phyloP scores from a whole-genome alignment of 1,284 basidiomycete species.

The Cutaneotrichosporon sp. region DNA sequence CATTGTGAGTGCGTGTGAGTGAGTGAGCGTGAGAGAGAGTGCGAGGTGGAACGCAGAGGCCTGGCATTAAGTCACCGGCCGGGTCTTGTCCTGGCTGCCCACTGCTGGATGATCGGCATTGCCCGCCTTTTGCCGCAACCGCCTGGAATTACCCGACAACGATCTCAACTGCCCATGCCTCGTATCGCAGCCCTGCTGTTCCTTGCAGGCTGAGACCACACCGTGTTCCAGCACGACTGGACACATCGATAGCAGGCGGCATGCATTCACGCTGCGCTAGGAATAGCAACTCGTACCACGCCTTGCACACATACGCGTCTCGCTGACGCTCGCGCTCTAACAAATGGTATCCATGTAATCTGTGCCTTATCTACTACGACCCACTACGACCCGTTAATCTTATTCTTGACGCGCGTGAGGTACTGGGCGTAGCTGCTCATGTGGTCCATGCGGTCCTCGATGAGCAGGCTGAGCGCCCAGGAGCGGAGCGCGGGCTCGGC shows the following conservation, averaged over 20 bases:
- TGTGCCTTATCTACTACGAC: constrained; percentile 2
- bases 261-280: too few species aligned
- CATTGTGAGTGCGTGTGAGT: constrained; percentile 12
- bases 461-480: constrained; percentile 91
- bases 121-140: not conserved
- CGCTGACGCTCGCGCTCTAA: not conserved
- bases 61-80: too few species aligned
- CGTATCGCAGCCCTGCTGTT: too few species aligned
- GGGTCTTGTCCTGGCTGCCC: not conserved
- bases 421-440: constrained; percentile 96
- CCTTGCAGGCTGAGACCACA: too few species aligned
- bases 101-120: not conserved
- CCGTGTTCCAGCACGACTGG: too few species aligned
- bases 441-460: constrained; percentile 94
- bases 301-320: too few species aligned
- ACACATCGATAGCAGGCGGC: too few species aligned
- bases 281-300: too few species aligned
- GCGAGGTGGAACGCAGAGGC: too few species aligned
- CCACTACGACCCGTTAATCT: constrained; percentile 52
- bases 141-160: not conserved
- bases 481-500: constrained; percentile 89
- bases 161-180: not conserved
- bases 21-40: not conserved
- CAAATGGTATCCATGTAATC: constrained; percentile 5
- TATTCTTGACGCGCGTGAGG: constrained; percentile 72